These are phyloP conservation scores for Stenocarpella maydis DNA, from an alignment of 2,329 filamentous ascomycete species.

Conservation along the genomic window DNA sequence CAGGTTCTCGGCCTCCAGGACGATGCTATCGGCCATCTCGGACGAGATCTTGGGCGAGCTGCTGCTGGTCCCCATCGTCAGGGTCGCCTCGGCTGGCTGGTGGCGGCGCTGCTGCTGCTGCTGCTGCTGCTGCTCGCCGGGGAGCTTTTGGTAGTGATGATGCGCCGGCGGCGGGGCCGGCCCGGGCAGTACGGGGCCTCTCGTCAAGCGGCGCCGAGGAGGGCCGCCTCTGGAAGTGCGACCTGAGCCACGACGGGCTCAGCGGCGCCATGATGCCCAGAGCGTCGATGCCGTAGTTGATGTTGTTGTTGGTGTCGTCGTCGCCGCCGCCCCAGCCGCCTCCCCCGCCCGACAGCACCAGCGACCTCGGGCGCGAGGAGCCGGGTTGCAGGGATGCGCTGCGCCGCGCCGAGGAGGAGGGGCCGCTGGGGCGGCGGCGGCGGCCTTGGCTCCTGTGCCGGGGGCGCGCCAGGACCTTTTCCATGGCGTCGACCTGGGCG, in stretches of 20 bases:
- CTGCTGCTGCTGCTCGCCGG: slow-evolving; percentile 28
- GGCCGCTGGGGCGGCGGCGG: slow-evolving; percentile 5
- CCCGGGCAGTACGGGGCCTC: neutral
- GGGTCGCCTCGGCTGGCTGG: slow-evolving; percentile 20
- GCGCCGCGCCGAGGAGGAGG: neutral
- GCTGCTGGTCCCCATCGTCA: neutral
- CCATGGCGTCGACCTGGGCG: slow-evolving; percentile 54
- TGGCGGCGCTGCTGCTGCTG: too few species aligned
- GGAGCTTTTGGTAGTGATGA: neutral
- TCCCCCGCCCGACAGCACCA: slow-evolving; percentile 14
- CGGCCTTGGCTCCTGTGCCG: neutral
- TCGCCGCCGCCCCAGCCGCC: too few species aligned
- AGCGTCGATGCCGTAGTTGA: slow-evolving; percentile 19
- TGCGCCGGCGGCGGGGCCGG: neutral
- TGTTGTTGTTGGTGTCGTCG: slow-evolving; percentile 4
- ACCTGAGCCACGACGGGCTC: slow-evolving; percentile 34
- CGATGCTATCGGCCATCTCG: slow-evolving; percentile 40
- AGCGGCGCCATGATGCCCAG: slow-evolving; percentile 33
- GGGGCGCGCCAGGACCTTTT: slow-evolving; percentile 42
- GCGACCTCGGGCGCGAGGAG: slow-evolving; percentile 24
- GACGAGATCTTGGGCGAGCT: slow-evolving; percentile 34
- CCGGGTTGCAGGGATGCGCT: slow-evolving; percentile 10
- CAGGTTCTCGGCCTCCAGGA: slow-evolving; percentile 51
- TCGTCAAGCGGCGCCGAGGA: slow-evolving; percentile 16
- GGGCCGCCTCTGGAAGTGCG: slow-evolving; percentile 32